Evolutionary conservation across 1,284 basidiomycete species (phyloP), one percentile per base, ranked within the genome.

Genomic region (Mycena sp.): DNA sequence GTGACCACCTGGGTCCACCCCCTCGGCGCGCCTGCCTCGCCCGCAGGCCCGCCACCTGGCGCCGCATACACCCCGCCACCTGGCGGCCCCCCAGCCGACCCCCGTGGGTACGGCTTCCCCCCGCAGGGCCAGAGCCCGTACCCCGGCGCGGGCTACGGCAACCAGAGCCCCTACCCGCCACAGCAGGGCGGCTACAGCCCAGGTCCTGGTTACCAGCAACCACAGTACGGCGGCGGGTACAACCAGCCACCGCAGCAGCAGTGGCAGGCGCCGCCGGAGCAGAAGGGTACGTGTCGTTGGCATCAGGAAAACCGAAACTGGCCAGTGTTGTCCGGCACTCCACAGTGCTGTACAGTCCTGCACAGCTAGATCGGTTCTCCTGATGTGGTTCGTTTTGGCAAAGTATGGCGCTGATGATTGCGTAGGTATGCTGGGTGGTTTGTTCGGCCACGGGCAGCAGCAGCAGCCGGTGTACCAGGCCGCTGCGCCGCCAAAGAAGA

Each of bases 1-100:
- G 81, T 83, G 41, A 86, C 88, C 37, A 83, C 81, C 19, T 92
- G 90, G 90, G 80, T 77, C 1, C 90, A 91, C 68, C 90, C 89
- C 0, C 74, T 83, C n/a, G 87, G 85, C 6, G 75, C 80, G 6
- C 73, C 79, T 2, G 80, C 81, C 16, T 75, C 78, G 1, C 55
- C 75, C 6, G 72, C 75, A 9, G 32, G 32, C 14, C 32, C 32
- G 6, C 73, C 78, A 28, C 14, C 32, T 35, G 32, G 9, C 32
- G 79, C 80, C 1, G 76, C 78, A 2, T 87, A 80, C 67, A 77
- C 74, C 6, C 79, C 85, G 16, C 86, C 87, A 1, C 48, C 75
- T 7, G 78, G 78, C 5, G 73, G 80, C 5, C 83, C 84, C 0
- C 79, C 81, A 7, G 75, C 76, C 6, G 73, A 76, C 32, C 67